Percentiles rank a stretch among this genome's conserved stretches.
phyloP scores from a whole-genome alignment of 192 early-diverging fungal genomes.

The Funneliformis mosseae region DNA sequence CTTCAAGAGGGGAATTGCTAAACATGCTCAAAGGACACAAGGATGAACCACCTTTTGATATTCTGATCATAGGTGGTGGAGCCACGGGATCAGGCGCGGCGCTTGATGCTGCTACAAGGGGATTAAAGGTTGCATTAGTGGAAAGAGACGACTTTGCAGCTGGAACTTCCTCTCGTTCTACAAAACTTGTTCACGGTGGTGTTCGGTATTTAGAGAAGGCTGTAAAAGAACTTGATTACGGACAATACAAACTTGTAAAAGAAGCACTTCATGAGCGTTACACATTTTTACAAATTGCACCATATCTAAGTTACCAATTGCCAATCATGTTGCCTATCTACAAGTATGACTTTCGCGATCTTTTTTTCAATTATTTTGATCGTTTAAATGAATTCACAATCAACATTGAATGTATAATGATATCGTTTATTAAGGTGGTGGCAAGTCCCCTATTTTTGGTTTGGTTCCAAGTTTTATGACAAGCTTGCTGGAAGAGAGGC shows the following conservation, averaged over 20 bases:
- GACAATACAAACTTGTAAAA: slow-evolving; percentile 93
- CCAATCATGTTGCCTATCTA: slow-evolving; percentile 96
- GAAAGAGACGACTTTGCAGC: slow-evolving; percentile 95
- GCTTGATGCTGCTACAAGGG: slow-evolving; percentile 91
- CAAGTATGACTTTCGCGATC: slow-evolving; percentile 53
- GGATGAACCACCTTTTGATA: slow-evolving; percentile 66
- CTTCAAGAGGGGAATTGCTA: slow-evolving; percentile 73
- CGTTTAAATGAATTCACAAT: neutral
- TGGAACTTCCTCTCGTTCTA: slow-evolving; percentile 89
- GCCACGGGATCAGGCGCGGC: slow-evolving; percentile 93
- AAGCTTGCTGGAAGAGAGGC: slow-evolving; percentile 83
- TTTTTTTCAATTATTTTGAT: neutral
- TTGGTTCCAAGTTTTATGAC: slow-evolving; percentile 92
- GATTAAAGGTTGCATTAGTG: slow-evolving; percentile 90
- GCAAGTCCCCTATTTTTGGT: slow-evolving; percentile 97
- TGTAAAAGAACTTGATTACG: slow-evolving; percentile 90
- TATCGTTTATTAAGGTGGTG: slow-evolving; percentile 66
- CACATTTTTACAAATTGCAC: slow-evolving; percentile 94
- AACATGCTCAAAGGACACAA: slow-evolving; percentile 62
- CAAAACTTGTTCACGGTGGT: slow-evolving; percentile 97
- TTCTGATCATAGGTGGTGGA: slow-evolving; percentile 92
- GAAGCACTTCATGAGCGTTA: slow-evolving; percentile 96
- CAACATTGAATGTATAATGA: slow-evolving; percentile 16
- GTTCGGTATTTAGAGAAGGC: slow-evolving; percentile 98
- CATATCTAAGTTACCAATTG: slow-evolving; percentile 88